Base-by-base conservation (phyloP, 345 rosid species). In the Pugionium dolabratum region DNA sequence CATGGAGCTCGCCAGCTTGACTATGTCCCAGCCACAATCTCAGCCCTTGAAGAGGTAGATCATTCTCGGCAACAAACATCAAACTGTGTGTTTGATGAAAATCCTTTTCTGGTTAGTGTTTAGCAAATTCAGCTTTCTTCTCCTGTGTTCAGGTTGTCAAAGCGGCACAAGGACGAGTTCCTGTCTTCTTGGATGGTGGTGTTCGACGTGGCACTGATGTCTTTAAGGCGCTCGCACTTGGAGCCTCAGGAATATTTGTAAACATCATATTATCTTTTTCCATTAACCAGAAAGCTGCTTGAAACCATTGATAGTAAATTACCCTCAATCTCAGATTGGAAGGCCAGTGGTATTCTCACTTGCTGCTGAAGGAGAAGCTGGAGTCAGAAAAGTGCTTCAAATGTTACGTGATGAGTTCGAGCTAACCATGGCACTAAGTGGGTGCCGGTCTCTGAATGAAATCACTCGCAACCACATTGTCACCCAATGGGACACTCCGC, bases 1-100 rank as follows among this genome's bases (percentile, higher is more conserved):
- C 96, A 89, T 35, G 92, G 96, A 51, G 96, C 88, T 59, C 92
- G 92, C 33, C 96, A 89, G 57, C 88, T 89, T n/a, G 96, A 89
- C 78, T 86, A 84, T 53, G 84, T 82, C 28, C 83, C 83, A 40
- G 68, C 83, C 30, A 85, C 96, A 42, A 89, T 89, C 83, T 69
- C 71, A 73, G 96, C 88, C 30, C 80, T 90, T 74, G 97, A 87
- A 80, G 97, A 90, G 89, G 97, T 83, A 48, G 4, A 30, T 49
- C 25, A 59, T 18, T 9, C 30, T 36, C 42, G 3, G n/a, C 50
- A 35, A 26, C 30, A 28, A 46, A 67, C 55, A n/a, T 10, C 18
- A 36, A 10, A 18, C 18, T 18, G 18, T 18, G 18, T 18, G 18
- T 18, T 18, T 18, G 18, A 18, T 18, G 18, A 18, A 18, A 18